Percentiles rank a stretch among this genome's conserved stretches.
These are phyloP conservation scores for Boletus fagicola DNA, from an alignment of 768 basidiomycete species.

Conservation along the genomic window DNA sequence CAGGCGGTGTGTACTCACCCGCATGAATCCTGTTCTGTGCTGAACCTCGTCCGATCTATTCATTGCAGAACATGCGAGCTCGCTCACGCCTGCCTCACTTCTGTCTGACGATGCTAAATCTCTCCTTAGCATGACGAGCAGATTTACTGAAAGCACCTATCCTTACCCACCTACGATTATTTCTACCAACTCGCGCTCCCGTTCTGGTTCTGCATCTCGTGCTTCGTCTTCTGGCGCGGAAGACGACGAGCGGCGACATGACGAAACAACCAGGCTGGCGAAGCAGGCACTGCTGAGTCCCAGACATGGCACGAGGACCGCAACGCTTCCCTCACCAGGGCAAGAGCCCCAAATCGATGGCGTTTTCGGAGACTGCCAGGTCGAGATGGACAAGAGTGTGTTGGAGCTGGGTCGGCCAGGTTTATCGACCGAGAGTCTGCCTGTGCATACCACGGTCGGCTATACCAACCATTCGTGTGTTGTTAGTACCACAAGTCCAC, in stretches of 20 bases:
- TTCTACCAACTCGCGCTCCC: conserved; percentile 17
- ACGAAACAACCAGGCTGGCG: conserved; percentile 23
- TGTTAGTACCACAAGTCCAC: conserved; percentile 4
- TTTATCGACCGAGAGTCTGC: conserved; percentile 71
- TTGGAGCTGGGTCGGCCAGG: conserved; percentile 72
- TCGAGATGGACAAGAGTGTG: conserved; percentile 72
- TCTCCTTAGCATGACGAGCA: conserved; percentile 29
- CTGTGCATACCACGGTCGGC: conserved; percentile 15
- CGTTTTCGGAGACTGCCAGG: neutral
- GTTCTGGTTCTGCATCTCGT: conserved; percentile 19
- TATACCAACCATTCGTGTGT: neutral
- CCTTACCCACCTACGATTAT: conserved; percentile 24
- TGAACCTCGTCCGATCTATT: conserved; percentile 8
- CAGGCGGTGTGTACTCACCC: conserved; percentile 19
- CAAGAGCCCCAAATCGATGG: conserved; percentile 4
- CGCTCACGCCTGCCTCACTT: conserved; percentile 18
- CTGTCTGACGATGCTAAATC: conserved; percentile 28
- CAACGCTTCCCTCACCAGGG: conserved; percentile 34
- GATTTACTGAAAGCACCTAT: conserved; percentile 29
- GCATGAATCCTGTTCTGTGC: conserved; percentile 4
- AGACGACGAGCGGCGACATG: conserved; percentile 23
- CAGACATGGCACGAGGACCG: conserved; percentile 23
- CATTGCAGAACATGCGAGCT: conserved; percentile 16
- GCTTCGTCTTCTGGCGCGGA: conserved; percentile 20
- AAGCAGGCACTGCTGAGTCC: conserved; percentile 24